Conservation (phyloP, 805 yeast genomes). For the Teunomyces tritomae region DNA sequence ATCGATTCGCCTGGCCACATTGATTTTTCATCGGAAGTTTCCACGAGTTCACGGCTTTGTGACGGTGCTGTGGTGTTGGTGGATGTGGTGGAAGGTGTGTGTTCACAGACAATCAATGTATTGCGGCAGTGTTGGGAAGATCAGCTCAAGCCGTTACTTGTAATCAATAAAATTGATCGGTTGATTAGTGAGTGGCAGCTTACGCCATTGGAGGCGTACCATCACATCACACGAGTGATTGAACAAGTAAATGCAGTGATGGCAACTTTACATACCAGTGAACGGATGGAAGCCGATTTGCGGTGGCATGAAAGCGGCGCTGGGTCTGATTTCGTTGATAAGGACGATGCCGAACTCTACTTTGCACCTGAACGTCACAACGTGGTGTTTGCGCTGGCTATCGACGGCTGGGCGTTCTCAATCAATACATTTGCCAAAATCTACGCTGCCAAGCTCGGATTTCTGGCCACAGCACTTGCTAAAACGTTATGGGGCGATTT, state of each 20-base stretch:
- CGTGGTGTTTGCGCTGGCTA: constrained; percentile 85
- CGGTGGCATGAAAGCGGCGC: constrained; percentile 68
- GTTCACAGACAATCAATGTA: constrained; percentile 95
- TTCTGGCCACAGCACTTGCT: constrained; percentile 72
- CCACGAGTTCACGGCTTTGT: constrained; percentile 92
- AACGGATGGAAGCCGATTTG: constrained; percentile 84
- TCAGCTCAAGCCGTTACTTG: constrained; percentile 80
- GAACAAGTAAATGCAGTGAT: constrained; percentile 95
- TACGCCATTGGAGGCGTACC: constrained; percentile 56
- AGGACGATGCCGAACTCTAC: constrained; percentile 77
- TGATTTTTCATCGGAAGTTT: constrained; percentile 94
- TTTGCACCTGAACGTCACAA: constrained; percentile 86
- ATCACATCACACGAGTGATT: constrained; percentile 43
- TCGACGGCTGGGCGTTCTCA: constrained; percentile 98
- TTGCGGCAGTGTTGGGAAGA: constrained; percentile 95
- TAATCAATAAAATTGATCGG: constrained; percentile 88
- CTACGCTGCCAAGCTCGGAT: constrained; percentile 80
- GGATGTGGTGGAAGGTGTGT: constrained; percentile 97
- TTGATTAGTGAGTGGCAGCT: constrained; percentile 77
- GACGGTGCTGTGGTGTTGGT: constrained; percentile 96
- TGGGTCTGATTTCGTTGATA: constrained; percentile 59
- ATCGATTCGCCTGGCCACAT: constrained; percentile 99
- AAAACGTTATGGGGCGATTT: constrained; percentile 96
- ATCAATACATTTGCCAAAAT: constrained; percentile 84
- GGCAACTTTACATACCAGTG: constrained; percentile 91